phyloP scores from a whole-genome alignment of 306 rosid species.

The Casuarina cunninghamiana region DNA sequence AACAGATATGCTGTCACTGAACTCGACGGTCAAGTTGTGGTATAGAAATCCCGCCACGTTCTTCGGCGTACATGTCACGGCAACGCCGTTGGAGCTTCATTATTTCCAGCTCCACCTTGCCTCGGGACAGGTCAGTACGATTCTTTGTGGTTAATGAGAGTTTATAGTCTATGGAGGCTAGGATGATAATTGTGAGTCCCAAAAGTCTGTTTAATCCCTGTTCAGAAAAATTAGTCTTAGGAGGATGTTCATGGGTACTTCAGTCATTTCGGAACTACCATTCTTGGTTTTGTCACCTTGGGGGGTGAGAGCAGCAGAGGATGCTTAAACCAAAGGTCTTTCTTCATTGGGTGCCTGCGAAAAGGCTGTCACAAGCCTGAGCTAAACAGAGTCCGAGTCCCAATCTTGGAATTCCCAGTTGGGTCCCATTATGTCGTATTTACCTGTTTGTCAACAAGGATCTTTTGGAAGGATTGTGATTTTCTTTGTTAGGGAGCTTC shows the following conservation, averaged over 20 bases:
- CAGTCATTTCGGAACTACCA: background rate
- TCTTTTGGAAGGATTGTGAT: background rate
- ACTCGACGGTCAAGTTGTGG: constrained; percentile 75
- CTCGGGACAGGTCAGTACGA: constrained; percentile 64
- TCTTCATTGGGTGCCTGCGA: background rate
- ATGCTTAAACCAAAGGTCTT: background rate
- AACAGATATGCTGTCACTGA: constrained; percentile 80
- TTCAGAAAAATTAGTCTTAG: background rate
- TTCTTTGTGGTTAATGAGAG: no score
- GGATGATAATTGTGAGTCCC: background rate
- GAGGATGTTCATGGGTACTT: background rate
- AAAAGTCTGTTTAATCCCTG: background rate
- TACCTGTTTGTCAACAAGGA: background rate
- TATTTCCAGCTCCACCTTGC: constrained; percentile 70
- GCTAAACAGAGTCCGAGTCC: background rate
- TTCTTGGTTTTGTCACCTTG: constrained; percentile 10
- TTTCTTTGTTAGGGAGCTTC: background rate
- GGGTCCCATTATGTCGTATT: background rate
- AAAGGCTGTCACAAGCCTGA: background rate
- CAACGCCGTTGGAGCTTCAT: constrained; percentile 62
- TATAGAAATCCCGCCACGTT: constrained; percentile 79
- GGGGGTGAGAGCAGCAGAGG: background rate
- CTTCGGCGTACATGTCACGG: constrained; percentile 86
- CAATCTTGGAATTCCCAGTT: background rate
- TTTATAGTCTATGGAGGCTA: no score